Evolutionary conservation across 2,329 filamentous ascomycete species (phyloP).

Genomic region (Colletotrichum abscissum): DNA sequence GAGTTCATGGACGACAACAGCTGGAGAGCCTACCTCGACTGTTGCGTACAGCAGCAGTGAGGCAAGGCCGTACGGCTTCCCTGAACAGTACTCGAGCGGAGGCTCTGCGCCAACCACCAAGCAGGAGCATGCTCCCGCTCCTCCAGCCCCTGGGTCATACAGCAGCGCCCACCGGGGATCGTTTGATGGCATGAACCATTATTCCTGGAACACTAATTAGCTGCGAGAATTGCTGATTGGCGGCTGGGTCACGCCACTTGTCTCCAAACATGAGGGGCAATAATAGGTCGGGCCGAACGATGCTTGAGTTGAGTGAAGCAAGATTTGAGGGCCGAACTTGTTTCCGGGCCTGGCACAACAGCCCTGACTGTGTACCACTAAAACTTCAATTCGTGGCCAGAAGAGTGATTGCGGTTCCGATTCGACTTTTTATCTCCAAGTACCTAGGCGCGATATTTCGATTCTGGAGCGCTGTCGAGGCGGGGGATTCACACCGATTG

Average conservation of each 20-base stretch:
- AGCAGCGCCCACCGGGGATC: slow-evolving; percentile 53
- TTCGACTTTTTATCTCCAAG: slow-evolving; percentile 7
- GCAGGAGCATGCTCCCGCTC: slow-evolving; percentile 44
- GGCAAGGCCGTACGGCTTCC: slow-evolving; percentile 60
- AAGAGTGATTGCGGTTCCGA: slow-evolving; percentile 26
- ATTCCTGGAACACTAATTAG: slow-evolving; percentile 67
- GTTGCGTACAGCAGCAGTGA: slow-evolving; percentile 59
- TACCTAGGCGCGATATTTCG: slow-evolving; percentile 14
- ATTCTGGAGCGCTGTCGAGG: slow-evolving; percentile 8
- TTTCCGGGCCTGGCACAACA: background rate
- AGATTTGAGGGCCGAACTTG: slow-evolving; percentile 10
- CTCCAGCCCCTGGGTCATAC: slow-evolving; percentile 54
- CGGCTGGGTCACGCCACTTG: slow-evolving; percentile 13
- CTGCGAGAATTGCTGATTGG: slow-evolving; percentile 7
- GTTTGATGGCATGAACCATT: slow-evolving; percentile 64
- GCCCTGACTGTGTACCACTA: slow-evolving; percentile 27
- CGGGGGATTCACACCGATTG: background rate
- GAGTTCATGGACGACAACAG: slow-evolving; percentile 63
- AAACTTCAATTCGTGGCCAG: slow-evolving; percentile 25
- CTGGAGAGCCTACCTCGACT: slow-evolving; percentile 57
- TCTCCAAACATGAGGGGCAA: background rate
- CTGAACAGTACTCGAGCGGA: slow-evolving; percentile 60
- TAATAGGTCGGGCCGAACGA: slow-evolving; percentile 23
- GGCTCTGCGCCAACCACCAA: slow-evolving; percentile 46
- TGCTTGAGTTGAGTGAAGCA: background rate